Conservation (phyloP, 106 monocot species). For the Acorus calamus region DNA sequence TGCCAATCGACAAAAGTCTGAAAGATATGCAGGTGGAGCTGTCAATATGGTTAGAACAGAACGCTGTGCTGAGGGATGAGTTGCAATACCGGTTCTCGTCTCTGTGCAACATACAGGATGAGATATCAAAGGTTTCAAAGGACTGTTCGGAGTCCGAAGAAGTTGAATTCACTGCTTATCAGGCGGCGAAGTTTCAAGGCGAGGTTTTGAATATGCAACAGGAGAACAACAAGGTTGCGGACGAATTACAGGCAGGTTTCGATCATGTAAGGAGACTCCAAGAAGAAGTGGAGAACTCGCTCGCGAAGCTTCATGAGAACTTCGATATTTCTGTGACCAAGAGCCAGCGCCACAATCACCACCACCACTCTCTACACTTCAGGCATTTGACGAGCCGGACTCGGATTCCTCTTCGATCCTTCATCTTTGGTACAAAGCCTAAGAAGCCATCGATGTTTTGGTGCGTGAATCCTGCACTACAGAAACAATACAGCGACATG, state of each 20-base stretch:
- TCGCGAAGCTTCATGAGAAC: constrained; percentile 31
- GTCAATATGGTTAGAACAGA: constrained; percentile 70
- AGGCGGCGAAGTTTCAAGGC: constrained; percentile 69
- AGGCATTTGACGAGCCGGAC: constrained; percentile 25
- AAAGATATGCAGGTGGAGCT: constrained; percentile 56
- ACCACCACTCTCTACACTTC: constrained; percentile 18
- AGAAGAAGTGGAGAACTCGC: constrained; percentile 34
- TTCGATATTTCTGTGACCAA: constrained; percentile 23
- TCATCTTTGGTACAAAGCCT: constrained; percentile 59
- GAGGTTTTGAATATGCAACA: constrained; percentile 75
- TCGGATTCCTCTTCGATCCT: constrained; percentile 44
- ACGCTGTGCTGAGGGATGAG: constrained; percentile 42
- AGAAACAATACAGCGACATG: constrained; percentile 55
- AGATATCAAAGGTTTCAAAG: constrained; percentile 42
- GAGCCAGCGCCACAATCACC: constrained; percentile 14
- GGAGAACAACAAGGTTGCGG: constrained; percentile 74
- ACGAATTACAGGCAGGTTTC: constrained; percentile 48
- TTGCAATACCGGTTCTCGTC: constrained; percentile 46
- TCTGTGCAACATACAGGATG: constrained; percentile 41
- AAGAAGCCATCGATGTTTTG: constrained; percentile 69
- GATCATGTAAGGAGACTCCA: constrained; percentile 46
- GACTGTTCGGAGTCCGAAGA: constrained; percentile 20
- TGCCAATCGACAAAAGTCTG: constrained; percentile 30
- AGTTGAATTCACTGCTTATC: constrained; percentile 37
- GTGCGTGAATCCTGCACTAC: constrained; percentile 62